Evolutionary conservation across 2,329 filamentous ascomycete genomes (phyloP), one percentile per base, ranked within the genome.

Genomic region (Penicillium sp.): DNA sequence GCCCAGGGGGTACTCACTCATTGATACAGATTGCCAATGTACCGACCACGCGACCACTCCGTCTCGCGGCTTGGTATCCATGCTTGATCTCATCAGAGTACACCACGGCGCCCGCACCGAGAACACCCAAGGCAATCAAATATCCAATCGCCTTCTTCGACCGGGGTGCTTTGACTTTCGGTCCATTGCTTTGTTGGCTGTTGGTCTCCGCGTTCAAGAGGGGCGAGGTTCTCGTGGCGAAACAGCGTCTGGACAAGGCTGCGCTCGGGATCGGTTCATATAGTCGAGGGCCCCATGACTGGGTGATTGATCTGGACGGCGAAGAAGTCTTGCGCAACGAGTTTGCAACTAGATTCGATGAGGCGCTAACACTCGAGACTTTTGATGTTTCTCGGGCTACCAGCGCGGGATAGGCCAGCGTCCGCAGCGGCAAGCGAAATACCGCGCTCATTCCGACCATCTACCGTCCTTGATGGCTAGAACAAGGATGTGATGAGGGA

Each of bases 21-120:
- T 93, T 93, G 63, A 98, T 95, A 77, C 90, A 93, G 56, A 96
- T 80, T 14, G 85, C 85, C 66, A 98, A 75, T 27, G 90, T 86
- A 26, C 84, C 81, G 11, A 87, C 87, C 22, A 98, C 93, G 60
- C 93, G 84, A 9, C 90, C 89, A 33, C 90, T 89, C 63, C 93
- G 84, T 76, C 91, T 87, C 2, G 84, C 84, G 11, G 90, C 90
- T 52, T 88, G 85, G 71, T 90, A 93, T 33, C 84, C 82, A 78
- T 90, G 87, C 73, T 88, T 90, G 63, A 91, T 86, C 64, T 96
- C 87, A 50, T 87, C 83, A 46, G 78, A 82, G 64, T 85, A 79
- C 10, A 79, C 77, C 49, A 85, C 71, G 6, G 76, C 76, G 16
- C 71, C 76, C 8, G 76, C 75, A 31, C 75, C 75, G 16, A 82